Percentiles rank a stretch among this genome's conserved stretches.
Evolutionary conservation across 2,329 filamentous ascomycete species (phyloP).

Genomic region (Ceratocystiopsis minuta): DNA sequence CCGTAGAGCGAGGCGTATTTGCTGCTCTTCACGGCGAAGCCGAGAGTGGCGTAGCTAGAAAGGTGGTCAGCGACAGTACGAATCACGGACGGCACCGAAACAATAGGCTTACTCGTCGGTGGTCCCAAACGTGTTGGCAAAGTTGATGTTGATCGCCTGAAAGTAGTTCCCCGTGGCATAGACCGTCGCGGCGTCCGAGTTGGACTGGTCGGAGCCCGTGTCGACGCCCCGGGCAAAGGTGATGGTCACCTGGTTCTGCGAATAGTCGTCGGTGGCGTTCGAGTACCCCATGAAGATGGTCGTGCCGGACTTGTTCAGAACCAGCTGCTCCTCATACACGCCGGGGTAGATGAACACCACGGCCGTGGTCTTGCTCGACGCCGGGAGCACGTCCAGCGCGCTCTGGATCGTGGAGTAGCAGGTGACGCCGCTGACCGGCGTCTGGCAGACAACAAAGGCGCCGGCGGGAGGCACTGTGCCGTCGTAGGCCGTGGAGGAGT

Average conservation of each 20-base stretch:
- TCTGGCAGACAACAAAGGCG: conserved; percentile 17
- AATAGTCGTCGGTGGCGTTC: conserved; percentile 29
- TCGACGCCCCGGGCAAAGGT: conserved; percentile 22
- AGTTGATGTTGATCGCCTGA: conserved; percentile 43
- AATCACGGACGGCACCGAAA: too few relatives aligned
- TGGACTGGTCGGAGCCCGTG: conserved; percentile 15
- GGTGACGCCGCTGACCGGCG: conserved; percentile 16
- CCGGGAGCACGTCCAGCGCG: conserved; percentile 40
- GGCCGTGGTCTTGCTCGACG: conserved; percentile 26
- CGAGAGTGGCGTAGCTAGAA: conserved; percentile 23
- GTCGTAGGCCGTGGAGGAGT: conserved; percentile 2
- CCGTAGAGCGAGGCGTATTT: conserved; percentile 25
- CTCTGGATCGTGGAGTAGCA: conserved; percentile 22
- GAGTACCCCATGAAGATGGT: conserved; percentile 40
- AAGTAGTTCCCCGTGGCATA: conserved; percentile 29
- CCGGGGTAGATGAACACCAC: conserved; percentile 40
- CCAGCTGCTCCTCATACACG: conserved; percentile 43
- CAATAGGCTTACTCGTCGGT: conserved; percentile 18
- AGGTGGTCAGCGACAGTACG: too few relatives aligned
- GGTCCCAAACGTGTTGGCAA: conserved; percentile 26
- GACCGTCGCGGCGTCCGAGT: conserved; percentile 32
- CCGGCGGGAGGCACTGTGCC: conserved; percentile 16
- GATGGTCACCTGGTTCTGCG: conserved; percentile 39
- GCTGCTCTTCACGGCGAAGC: conserved; percentile 24
- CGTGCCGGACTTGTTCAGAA: conserved; percentile 22